Percentiles rank a stretch among this genome's conserved stretches.
Evolutionary conservation across 116 monocot genomes (phyloP).

Genomic region (Zostera marina): DNA sequence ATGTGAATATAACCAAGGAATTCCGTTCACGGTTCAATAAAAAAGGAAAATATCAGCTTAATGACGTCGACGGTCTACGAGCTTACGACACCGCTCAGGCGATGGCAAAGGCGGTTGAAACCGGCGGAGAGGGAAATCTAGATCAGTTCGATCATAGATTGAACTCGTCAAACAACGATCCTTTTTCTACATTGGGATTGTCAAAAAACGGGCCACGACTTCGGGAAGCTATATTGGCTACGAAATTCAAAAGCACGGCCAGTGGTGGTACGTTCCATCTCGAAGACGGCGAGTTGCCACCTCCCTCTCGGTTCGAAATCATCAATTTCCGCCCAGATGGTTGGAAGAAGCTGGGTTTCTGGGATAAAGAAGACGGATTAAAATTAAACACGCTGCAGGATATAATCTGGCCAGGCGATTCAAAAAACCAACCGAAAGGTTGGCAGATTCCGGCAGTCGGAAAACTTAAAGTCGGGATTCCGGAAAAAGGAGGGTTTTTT

Average conservation of each 20-base stretch:
- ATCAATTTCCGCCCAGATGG: slow-evolving; percentile 21
- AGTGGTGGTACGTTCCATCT: slow-evolving; percentile 27
- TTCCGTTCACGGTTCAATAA: slow-evolving; percentile 14
- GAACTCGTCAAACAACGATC: neutral
- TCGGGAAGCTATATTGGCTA: slow-evolving; percentile 9
- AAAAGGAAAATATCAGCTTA: neutral
- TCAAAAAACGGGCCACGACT: slow-evolving; percentile 24
- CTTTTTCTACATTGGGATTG: slow-evolving; percentile 9
- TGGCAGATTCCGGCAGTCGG: slow-evolving; percentile 23
- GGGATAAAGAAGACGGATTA: slow-evolving; percentile 11
- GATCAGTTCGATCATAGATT: slow-evolving; percentile 1
- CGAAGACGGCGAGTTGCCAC: slow-evolving; percentile 21
- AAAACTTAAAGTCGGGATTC: slow-evolving; percentile 24
- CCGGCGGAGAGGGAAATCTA: slow-evolving; percentile 3
- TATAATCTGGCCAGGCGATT: slow-evolving; percentile 48
- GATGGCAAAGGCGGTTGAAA: slow-evolving; percentile 12
- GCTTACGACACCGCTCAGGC: slow-evolving; percentile 25
- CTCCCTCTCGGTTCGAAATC: slow-evolving; percentile 21
- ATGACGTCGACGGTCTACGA: slow-evolving; percentile 9
- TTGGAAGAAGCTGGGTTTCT: slow-evolving; percentile 13
- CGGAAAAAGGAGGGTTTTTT: slow-evolving; percentile 19
- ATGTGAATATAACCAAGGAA: slow-evolving; percentile 3
- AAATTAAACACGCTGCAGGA: neutral
- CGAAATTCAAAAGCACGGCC: slow-evolving; percentile 19
- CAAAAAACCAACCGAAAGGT: slow-evolving; percentile 28